Conservation (phyloP, 768 basidiomycete species). For the Lactarius sp. region DNA sequence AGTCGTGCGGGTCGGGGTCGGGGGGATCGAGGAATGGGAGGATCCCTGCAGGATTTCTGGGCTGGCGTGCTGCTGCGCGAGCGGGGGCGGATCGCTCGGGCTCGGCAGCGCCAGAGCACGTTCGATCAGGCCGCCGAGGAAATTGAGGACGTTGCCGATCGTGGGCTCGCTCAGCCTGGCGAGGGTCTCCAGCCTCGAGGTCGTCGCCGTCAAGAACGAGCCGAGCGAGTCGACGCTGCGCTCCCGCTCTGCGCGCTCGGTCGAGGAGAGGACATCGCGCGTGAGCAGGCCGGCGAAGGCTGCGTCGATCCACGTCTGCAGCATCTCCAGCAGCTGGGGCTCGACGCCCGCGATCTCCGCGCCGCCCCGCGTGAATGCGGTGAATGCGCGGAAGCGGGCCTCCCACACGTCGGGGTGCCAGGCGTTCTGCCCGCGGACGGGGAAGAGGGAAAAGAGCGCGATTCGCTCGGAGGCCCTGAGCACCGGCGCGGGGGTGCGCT, state of each 20-base stretch:
- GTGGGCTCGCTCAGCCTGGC: conserved; percentile 59
- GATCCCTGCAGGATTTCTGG: conserved; percentile 24
- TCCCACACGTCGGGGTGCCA: conserved; percentile 74
- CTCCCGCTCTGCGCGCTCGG: conserved; percentile 51
- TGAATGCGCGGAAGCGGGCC: conserved; percentile 59
- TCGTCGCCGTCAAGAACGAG: conserved; percentile 48
- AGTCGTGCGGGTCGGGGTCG: conserved; percentile 30
- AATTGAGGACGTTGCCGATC: conserved; percentile 50
- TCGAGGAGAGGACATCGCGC: conserved; percentile 34
- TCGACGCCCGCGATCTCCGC: conserved; percentile 63
- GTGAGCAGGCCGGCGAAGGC: conserved; percentile 50
- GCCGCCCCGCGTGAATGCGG: conserved; percentile 58
- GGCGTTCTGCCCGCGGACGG: conserved; percentile 35
- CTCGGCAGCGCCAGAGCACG: conserved; percentile 38
- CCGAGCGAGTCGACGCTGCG: conserved; percentile 59
- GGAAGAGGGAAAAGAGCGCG: conserved; percentile 60
- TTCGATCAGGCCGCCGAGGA: conserved; percentile 58
- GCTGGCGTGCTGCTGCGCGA: conserved; percentile 30
- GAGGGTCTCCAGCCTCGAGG: conserved; percentile 48
- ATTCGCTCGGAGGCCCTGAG: conserved; percentile 55
- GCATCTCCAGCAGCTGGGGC: conserved; percentile 45
- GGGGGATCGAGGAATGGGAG: conserved; percentile 6
- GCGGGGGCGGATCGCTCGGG: conserved; percentile 16
- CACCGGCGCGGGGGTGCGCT: conserved; percentile 46
- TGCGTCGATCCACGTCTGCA: conserved; percentile 62